These are phyloP conservation scores for Epichloe gansuensis DNA, from an alignment of 2,329 filamentous ascomycete genomes.

Conservation along the genomic window DNA sequence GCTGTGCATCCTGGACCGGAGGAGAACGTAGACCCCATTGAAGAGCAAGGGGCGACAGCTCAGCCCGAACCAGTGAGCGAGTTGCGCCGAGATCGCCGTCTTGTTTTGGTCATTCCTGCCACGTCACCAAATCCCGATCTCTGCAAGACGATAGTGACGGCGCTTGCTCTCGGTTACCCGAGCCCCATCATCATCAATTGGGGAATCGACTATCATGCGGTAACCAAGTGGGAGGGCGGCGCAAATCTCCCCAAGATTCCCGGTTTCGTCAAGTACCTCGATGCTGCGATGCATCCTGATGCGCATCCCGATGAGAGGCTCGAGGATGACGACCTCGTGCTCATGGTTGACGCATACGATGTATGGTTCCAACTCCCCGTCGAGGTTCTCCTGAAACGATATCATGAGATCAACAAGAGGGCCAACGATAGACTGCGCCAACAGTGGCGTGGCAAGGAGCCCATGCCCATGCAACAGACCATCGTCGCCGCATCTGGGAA, in stretches of 20 bases:
- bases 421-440: conserved; percentile 9
- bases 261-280: conserved; percentile 11
- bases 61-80: neutral
- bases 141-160: conserved; percentile 12
- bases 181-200: conserved; percentile 14
- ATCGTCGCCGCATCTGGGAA: conserved; percentile 14
- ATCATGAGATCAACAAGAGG: neutral
- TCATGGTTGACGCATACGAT: conserved; percentile 16
- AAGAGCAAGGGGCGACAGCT: neutral
- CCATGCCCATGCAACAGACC: conserved; percentile 12
- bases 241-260: conserved; percentile 13
- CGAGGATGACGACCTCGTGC: conserved; percentile 12
- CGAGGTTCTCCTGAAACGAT: conserved; percentile 14
- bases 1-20: neutral
- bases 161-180: conserved; percentile 11
- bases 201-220: conserved; percentile 7
- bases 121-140: conserved; percentile 11
- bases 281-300: conserved; percentile 5
- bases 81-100: conserved; percentile 5
- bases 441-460: neutral
- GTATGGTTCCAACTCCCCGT: conserved; percentile 18
- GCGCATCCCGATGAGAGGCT: conserved; percentile 6
- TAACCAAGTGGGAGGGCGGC: conserved; percentile 7
- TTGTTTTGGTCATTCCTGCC: conserved; percentile 9
- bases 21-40: neutral